These are phyloP conservation scores for Saccharomycopsis javanensis DNA, from an alignment of 805 yeast species.

Conservation along the genomic window DNA sequence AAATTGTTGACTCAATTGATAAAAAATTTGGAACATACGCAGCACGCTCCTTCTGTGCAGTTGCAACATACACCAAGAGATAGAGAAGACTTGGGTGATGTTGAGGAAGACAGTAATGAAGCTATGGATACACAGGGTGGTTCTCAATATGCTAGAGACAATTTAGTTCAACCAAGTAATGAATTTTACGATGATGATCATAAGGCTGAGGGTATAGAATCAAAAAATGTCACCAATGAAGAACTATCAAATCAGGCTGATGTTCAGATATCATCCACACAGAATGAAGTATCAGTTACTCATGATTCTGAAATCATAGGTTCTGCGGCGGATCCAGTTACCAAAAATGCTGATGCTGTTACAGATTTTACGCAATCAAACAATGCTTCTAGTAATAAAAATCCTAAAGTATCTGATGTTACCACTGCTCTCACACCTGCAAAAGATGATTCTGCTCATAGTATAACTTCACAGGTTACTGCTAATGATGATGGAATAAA, in stretches of 20 bases:
- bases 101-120: slow-evolving; percentile 68
- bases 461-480: background rate
- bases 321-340: too few relatives aligned
- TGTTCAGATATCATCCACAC: background rate
- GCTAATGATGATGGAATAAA: background rate
- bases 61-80: slow-evolving; percentile 83
- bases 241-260: background rate
- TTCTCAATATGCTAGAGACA: slow-evolving; percentile 75
- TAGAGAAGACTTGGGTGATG: slow-evolving; percentile 78
- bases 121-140: slow-evolving; percentile 91
- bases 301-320: too few relatives aligned
- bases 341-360: too few relatives aligned
- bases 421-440: too few relatives aligned
- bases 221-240: slow-evolving; percentile 10
- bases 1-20: slow-evolving; percentile 71
- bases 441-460: too few relatives aligned
- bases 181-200: slow-evolving; percentile 70
- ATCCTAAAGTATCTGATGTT: too few relatives aligned
- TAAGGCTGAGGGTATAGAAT: slow-evolving; percentile 29
- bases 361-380: too few relatives aligned
- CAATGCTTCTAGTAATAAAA: too few relatives aligned
- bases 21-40: slow-evolving; percentile 75
- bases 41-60: slow-evolving; percentile 95
- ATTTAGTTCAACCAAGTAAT: slow-evolving; percentile 54
- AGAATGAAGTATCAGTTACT: too few relatives aligned